Evolutionary conservation across 148 eudicot genomes (phyloP).

Genomic region (Arbutus unedo): DNA sequence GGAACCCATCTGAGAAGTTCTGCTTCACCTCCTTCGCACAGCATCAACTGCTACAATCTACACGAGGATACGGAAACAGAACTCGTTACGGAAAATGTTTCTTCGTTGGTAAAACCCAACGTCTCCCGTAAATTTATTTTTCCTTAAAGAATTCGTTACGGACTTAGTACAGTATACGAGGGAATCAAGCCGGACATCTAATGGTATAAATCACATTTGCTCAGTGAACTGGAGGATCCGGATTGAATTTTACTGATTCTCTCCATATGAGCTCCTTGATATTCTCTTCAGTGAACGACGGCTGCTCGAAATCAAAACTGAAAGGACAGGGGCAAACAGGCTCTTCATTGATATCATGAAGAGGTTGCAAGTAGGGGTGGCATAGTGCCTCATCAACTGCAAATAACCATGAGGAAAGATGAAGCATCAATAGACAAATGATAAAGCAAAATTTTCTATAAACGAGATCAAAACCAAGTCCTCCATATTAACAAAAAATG

Average conservation of each 20-base stretch:
- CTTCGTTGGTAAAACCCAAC: neutral
- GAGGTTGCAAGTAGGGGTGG: constrained; percentile 82
- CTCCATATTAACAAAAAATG: neutral
- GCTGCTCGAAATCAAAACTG: constrained; percentile 91
- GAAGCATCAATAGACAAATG: neutral
- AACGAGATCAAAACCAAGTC: neutral
- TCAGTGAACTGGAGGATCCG: constrained; percentile 56
- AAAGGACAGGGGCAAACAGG: constrained; percentile 79
- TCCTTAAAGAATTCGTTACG: neutral
- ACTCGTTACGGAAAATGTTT: neutral
- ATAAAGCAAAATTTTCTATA: neutral
- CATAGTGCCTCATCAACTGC: constrained; percentile 63
- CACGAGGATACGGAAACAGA: neutral
- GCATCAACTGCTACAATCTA: constrained; percentile 5
- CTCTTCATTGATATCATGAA: constrained; percentile 84
- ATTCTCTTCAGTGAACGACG: constrained; percentile 77
- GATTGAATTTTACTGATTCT: constrained; percentile 77
- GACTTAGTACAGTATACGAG: constrained; percentile 7
- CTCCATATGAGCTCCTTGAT: constrained; percentile 93
- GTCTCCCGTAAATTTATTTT: constrained; percentile 14
- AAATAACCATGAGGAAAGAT: constrained; percentile 8
- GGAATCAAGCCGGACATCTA: constrained; percentile 9
- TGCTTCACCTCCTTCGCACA: constrained; percentile 13
- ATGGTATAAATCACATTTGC: constrained; percentile 13
- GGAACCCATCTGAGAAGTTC: neutral